A percentile compares a stretch with the other conserved stretches of the same genome.
phyloP scores from a whole-genome alignment of 2,329 filamentous ascomycete genomes.

The Simplicillium sp. region DNA sequence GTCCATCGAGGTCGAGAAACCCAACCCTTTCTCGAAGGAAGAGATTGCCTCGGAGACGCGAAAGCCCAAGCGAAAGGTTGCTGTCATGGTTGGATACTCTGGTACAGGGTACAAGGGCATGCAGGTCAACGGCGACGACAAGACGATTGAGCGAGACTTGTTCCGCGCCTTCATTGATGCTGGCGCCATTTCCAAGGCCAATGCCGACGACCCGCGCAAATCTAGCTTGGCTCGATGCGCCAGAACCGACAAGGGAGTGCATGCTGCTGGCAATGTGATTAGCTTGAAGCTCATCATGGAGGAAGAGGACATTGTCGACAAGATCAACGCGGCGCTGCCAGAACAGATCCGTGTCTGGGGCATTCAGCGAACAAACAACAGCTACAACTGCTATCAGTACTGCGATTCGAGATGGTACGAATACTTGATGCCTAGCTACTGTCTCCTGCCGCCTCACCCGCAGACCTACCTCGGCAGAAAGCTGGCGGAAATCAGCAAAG shows the following conservation, averaged over 20 bases:
- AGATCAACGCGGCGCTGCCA: constrained; percentile 79
- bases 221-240: constrained; percentile 90
- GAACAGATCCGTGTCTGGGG: constrained; percentile 94
- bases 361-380: constrained; percentile 77
- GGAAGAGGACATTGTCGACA: constrained; percentile 75
- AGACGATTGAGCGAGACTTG: constrained; percentile 92
- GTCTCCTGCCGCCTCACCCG: constrained; percentile 84
- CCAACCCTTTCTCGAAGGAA: constrained; percentile 52
- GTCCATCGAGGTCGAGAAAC: constrained; percentile 15
- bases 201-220: constrained; percentile 94
- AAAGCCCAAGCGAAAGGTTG: constrained; percentile 90
- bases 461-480: constrained; percentile 77
- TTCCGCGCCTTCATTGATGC: constrained; percentile 88
- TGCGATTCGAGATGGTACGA: constrained; percentile 97
- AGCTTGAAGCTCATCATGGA: constrained; percentile 94
- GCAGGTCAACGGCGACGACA: constrained; percentile 75
- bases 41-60: constrained; percentile 84
- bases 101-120: constrained; percentile 96
- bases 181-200: constrained; percentile 91
- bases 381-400: constrained; percentile 89
- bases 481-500: constrained; percentile 66
- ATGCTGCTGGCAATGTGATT: constrained; percentile 91
- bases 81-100: constrained; percentile 89
- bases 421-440: constrained; percentile 90
- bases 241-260: constrained; percentile 93